Evolutionary conservation across 768 basidiomycete genomes (phyloP).

Genomic region (Lactarius deliciosus): DNA sequence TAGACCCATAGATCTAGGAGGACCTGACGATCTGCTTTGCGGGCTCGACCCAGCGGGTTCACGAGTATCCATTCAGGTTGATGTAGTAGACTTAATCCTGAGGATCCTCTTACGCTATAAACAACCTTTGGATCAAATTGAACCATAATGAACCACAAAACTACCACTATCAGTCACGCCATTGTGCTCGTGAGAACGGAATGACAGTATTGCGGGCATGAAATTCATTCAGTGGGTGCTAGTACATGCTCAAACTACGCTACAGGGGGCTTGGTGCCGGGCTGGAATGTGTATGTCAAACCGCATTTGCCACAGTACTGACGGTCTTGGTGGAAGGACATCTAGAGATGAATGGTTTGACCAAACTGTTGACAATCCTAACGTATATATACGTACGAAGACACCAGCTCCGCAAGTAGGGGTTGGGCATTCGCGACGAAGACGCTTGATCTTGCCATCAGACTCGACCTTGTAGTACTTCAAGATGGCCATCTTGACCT

Average conservation of each 20-base stretch:
- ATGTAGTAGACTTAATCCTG: background rate
- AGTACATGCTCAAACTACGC: conserved; percentile 42
- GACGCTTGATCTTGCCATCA: conserved; percentile 99
- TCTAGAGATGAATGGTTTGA: conserved; percentile 44
- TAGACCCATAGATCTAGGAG: conserved; percentile 12
- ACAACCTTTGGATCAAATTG: background rate
- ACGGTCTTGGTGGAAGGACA: conserved; percentile 98
- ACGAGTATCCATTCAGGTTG: background rate
- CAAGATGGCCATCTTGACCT: conserved; percentile 99
- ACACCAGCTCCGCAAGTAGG: conserved; percentile 84
- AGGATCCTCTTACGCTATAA: background rate
- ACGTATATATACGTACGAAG: conserved; percentile 54
- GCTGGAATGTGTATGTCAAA: conserved; percentile 80
- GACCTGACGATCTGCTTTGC: background rate
- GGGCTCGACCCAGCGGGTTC: background rate
- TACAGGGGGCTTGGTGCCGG: conserved; percentile 75
- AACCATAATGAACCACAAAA: background rate
- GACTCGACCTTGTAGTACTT: conserved; percentile 95
- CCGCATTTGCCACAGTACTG: conserved; percentile 98
- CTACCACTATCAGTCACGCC: background rate
- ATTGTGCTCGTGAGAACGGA: background rate
- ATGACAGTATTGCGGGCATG: background rate
- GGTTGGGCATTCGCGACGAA: conserved; percentile 90
- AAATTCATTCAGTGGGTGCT: conserved; percentile 2
- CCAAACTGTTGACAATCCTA: background rate